phyloP scores from a whole-genome alignment of 2,329 filamentous ascomycete genomes.

The Ophiocordyceps sinensis region DNA sequence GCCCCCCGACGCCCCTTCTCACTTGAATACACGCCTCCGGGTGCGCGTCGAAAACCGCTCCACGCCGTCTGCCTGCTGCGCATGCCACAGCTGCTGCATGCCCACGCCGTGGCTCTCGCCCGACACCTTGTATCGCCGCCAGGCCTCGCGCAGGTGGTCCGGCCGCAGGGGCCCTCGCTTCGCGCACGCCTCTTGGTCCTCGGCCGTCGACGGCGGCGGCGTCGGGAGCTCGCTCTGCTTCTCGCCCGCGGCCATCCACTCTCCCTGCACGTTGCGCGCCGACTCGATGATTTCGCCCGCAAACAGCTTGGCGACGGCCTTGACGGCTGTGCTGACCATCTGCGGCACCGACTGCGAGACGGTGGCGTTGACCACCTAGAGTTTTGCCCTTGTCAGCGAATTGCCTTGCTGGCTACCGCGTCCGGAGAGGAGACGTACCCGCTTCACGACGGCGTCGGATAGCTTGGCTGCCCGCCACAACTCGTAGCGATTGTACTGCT shows the following conservation, averaged over 20 bases:
- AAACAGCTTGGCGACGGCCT: slow-evolving; percentile 62
- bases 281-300: slow-evolving; percentile 62
- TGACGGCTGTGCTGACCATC: slow-evolving; percentile 62
- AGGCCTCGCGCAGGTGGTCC: slow-evolving; percentile 61
- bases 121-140: slow-evolving; percentile 50
- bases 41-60: slow-evolving; percentile 43
- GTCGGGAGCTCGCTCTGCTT: slow-evolving; percentile 38
- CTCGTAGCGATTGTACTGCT: slow-evolving; percentile 57
- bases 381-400: not conserved
- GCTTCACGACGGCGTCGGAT: slow-evolving; percentile 52
- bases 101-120: slow-evolving; percentile 50
- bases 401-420: not conserved
- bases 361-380: slow-evolving; percentile 60
- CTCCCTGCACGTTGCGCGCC: slow-evolving; percentile 54
- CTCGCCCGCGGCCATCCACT: slow-evolving; percentile 51
- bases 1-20: slow-evolving; percentile 7
- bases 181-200: slow-evolving; percentile 17
- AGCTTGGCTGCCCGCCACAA: slow-evolving; percentile 56
- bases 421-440: slow-evolving; percentile 28
- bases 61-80: slow-evolving; percentile 42
- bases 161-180: slow-evolving; percentile 49
- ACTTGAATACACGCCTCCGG: slow-evolving; percentile 38
- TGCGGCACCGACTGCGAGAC: slow-evolving; percentile 65
- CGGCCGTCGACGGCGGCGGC: slow-evolving; percentile 20
- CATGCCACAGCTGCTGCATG: slow-evolving; percentile 44